Percentiles rank a stretch among this genome's conserved stretches.
Evolutionary conservation across 805 yeast species (phyloP).

Genomic region (Blastobotrys parvus): DNA sequence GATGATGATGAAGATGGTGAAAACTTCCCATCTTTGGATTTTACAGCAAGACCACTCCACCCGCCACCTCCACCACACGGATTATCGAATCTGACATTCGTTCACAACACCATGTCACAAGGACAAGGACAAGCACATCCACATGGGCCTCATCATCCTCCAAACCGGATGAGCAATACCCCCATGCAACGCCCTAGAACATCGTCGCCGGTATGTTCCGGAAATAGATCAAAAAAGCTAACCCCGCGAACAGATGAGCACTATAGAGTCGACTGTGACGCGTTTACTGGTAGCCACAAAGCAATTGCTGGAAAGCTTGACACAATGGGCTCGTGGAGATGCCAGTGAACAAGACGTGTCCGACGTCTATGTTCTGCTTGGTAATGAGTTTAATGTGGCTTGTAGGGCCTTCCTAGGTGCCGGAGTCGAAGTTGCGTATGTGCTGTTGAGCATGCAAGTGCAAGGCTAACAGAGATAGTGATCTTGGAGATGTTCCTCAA

Average conservation of each 20-base stretch:
- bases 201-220: conserved; percentile 1
- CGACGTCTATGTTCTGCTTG: conserved; percentile 82
- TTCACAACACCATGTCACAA: too few relatives aligned
- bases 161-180: too few relatives aligned
- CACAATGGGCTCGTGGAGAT: conserved; percentile 81
- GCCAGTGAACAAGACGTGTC: conserved; percentile 80
- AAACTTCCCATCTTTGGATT: too few relatives aligned
- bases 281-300: conserved; percentile 80
- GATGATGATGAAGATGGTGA: too few relatives aligned
- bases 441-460: conserved; percentile 5
- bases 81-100: too few relatives aligned
- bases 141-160: not conserved
- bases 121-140: too few relatives aligned
- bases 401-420: conserved; percentile 69
- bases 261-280: conserved; percentile 73
- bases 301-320: conserved; percentile 73
- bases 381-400: conserved; percentile 86
- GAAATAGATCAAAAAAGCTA: not conserved
- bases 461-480: conserved; percentile 31
- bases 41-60: not conserved
- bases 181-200: not conserved
- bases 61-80: not conserved
- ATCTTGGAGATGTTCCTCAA: conserved; percentile 85
- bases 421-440: conserved; percentile 55
- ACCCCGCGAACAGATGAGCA: conserved; percentile 26